Percentiles rank a stretch among this genome's conserved stretches.
Evolutionary conservation across 768 basidiomycete species (phyloP).

Genomic region (Lactifluus hygrophoroides): DNA sequence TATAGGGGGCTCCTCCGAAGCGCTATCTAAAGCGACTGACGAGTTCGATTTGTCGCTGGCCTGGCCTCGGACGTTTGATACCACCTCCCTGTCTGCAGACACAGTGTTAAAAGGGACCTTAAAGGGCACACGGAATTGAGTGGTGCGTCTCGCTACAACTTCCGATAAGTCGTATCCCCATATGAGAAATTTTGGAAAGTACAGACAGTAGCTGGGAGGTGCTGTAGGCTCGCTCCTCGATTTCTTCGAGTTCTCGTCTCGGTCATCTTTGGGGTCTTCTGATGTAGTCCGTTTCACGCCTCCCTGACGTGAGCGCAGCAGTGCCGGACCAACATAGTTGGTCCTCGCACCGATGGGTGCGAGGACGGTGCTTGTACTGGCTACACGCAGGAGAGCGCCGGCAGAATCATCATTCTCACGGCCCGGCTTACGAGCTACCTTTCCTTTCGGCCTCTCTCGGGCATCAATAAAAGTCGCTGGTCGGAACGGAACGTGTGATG

Average conservation of each 20-base stretch:
- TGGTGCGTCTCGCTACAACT: background rate
- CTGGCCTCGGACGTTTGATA: background rate
- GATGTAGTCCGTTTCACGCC: slow-evolving; percentile 12
- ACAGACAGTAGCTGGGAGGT: background rate
- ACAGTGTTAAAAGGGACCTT: slow-evolving; percentile 22
- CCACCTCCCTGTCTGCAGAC: background rate
- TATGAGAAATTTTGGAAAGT: background rate
- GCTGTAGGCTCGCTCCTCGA: slow-evolving; percentile 1
- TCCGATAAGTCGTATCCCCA: background rate
- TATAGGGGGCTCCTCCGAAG: background rate
- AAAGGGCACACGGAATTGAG: slow-evolving; percentile 29
- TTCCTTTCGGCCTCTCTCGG: background rate
- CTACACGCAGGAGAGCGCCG: slow-evolving; percentile 1
- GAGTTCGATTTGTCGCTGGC: background rate
- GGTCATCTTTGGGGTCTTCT: background rate
- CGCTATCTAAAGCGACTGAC: background rate
- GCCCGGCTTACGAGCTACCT: background rate
- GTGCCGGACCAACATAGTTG: slow-evolving; percentile 14
- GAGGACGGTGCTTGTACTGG: slow-evolving; percentile 15
- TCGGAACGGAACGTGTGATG: background rate
- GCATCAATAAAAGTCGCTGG: background rate
- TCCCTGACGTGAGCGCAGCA: slow-evolving; percentile 13
- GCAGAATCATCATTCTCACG: background rate
- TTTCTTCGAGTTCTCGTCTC: slow-evolving; percentile 4
- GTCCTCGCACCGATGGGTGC: slow-evolving; percentile 14